Percentiles rank a stretch among this genome's conserved stretches.
Evolutionary conservation across 306 rosid species (phyloP).

Genomic region (Casuarina equisetifolia): DNA sequence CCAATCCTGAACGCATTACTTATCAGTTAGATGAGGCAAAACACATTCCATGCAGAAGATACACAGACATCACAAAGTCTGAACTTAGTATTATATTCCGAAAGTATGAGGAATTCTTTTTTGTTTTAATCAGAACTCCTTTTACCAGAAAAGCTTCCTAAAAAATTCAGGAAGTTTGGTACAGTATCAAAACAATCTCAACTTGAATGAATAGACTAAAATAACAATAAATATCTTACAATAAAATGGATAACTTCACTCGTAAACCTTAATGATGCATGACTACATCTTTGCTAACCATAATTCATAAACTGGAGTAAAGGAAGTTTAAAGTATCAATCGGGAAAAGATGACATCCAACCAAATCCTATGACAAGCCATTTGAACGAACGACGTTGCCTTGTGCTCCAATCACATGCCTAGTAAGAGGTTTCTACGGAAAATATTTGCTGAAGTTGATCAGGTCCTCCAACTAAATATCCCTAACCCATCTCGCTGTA

Average conservation of each 20-base stretch:
- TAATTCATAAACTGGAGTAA: not conserved
- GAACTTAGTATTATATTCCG: not conserved
- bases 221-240: not conserved
- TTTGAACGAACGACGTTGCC: not conserved
- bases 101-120: not conserved
- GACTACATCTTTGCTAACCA: not conserved
- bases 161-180: not conserved
- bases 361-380: not conserved
- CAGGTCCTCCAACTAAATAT: not conserved
- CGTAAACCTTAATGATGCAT: not conserved
- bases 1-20: slow-evolving; percentile 56
- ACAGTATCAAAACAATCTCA: not conserved
- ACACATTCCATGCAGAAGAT: not conserved
- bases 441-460: not conserved
- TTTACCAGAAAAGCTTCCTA: not conserved
- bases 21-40: not conserved
- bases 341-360: not conserved
- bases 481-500: not conserved
- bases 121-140: not conserved
- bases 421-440: not conserved
- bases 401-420: not conserved
- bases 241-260: not conserved
- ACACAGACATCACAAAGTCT: not conserved
- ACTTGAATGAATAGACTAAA: not conserved
- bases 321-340: not conserved